These are phyloP conservation scores for Ascomycota sp. DNA, from an alignment of 2,329 filamentous ascomycete species.

Conservation along the genomic window DNA sequence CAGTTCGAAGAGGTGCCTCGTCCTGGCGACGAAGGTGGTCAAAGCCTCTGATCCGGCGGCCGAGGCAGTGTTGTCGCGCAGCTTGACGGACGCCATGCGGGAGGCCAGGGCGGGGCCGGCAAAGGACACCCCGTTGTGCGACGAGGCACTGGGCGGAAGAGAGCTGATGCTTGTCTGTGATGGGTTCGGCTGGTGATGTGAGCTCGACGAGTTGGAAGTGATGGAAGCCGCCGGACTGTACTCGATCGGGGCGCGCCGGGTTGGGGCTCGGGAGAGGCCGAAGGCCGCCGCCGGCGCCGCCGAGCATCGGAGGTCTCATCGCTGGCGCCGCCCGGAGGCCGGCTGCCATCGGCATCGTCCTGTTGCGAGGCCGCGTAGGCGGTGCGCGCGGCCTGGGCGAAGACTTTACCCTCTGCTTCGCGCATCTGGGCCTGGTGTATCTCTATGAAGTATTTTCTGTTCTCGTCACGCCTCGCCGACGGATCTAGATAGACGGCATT, in stretches of 20 bases:
- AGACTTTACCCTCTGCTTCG: conserved; percentile 36
- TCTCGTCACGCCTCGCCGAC: conserved; percentile 24
- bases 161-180: conserved; percentile 4
- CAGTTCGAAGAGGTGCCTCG: conserved; percentile 52
- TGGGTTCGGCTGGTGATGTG: conserved; percentile 7
- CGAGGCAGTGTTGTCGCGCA: conserved; percentile 20
- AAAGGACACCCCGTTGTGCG: conserved; percentile 6
- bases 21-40: conserved; percentile 47
- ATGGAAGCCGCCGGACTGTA: conserved; percentile 21
- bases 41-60: conserved; percentile 45
- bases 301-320: conserved; percentile 8
- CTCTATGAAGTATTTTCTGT: conserved; percentile 36
- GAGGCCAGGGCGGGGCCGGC: conserved; percentile 8
- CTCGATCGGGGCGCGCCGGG: conserved; percentile 9
- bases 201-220: conserved; percentile 12
- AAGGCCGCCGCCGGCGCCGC: conserved; percentile 6
- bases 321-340: conserved; percentile 3
- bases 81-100: conserved; percentile 15
- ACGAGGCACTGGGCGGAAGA: conserved; percentile 7
- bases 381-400: conserved; percentile 26
- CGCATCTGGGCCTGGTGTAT: conserved; percentile 39
- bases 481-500: conserved; percentile 23
- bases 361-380: conserved; percentile 13
- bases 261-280: conserved; percentile 10
- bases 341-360: conserved; percentile 11